Evolutionary conservation across 176 grass and related monocot genomes (phyloP).

Genomic region (Phoenix dactylifera): DNA sequence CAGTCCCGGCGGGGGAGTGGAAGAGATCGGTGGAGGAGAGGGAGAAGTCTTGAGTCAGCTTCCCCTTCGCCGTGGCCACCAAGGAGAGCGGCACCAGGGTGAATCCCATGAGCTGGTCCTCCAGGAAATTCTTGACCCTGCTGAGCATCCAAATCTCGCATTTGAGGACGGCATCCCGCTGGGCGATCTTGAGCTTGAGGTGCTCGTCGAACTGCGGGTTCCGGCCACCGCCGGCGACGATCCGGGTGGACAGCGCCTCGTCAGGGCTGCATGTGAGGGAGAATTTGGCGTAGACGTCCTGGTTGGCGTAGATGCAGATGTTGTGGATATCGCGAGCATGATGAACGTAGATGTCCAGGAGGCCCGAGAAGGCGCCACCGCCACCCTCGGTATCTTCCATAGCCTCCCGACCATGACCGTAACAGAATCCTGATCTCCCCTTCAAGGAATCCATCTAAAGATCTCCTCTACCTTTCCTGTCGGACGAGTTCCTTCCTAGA

Average conservation of each 20-base stretch:
- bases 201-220: slow-evolving; percentile 51
- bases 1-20: slow-evolving; percentile 62
- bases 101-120: slow-evolving; percentile 93
- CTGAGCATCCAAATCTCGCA: slow-evolving; percentile 94
- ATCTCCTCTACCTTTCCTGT: no score
- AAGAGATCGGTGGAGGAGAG: slow-evolving; percentile 82
- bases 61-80: slow-evolving; percentile 20
- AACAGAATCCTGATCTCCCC: no score
- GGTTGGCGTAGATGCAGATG: slow-evolving; percentile 88
- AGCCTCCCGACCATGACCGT: no score
- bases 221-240: slow-evolving; percentile 37
- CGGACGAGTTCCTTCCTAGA: no score
- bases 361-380: neutral
- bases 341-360: slow-evolving; percentile 68
- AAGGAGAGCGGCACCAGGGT: slow-evolving; percentile 58
- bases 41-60: slow-evolving; percentile 36
- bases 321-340: slow-evolving; percentile 58
- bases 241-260: slow-evolving; percentile 47
- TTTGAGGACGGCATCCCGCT: slow-evolving; percentile 56
- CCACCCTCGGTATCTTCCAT: neutral
- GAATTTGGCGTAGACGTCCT: slow-evolving; percentile 84
- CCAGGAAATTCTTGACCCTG: slow-evolving; percentile 40
- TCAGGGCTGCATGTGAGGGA: slow-evolving; percentile 64
- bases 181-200: slow-evolving; percentile 14
- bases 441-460: no score